Evolutionary conservation across 2,329 filamentous ascomycete genomes (phyloP).

Genomic region (Penicillium nordicum): DNA sequence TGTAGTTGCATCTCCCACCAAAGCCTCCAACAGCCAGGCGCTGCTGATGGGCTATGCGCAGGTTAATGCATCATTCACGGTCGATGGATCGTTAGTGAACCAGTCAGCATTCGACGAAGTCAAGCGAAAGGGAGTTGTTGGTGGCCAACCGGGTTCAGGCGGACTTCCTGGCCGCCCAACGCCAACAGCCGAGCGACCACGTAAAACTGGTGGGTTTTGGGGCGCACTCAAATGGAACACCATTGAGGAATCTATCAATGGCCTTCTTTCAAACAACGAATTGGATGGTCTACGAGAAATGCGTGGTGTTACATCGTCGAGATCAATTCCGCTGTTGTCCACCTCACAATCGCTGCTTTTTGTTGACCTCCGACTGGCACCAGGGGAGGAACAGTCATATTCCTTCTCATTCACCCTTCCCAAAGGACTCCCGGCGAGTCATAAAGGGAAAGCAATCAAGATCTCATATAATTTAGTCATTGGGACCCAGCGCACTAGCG

Average conservation of each 20-base stretch:
- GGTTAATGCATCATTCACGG: slow-evolving; percentile 82
- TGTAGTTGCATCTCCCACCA: slow-evolving; percentile 27
- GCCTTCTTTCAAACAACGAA: slow-evolving; percentile 79
- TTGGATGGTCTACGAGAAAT: slow-evolving; percentile 94
- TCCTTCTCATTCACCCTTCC: slow-evolving; percentile 85
- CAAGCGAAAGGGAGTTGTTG: slow-evolving; percentile 87
- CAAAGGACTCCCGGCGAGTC: slow-evolving; percentile 81
- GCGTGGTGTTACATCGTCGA: slow-evolving; percentile 80
- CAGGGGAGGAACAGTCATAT: slow-evolving; percentile 83
- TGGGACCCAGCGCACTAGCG: slow-evolving; percentile 81
- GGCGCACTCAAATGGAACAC: slow-evolving; percentile 83
- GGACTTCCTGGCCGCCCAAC: slow-evolving; percentile 62
- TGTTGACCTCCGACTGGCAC: slow-evolving; percentile 81
- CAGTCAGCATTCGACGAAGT: slow-evolving; percentile 90
- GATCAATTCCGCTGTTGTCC: slow-evolving; percentile 84
- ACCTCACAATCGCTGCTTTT: slow-evolving; percentile 95
- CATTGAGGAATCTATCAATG: slow-evolving; percentile 81
- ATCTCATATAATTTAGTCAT: slow-evolving; percentile 88
- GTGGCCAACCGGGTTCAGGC: slow-evolving; percentile 75
- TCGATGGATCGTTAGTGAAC: slow-evolving; percentile 89
- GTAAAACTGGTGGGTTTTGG: slow-evolving; percentile 74
- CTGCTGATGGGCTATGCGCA: slow-evolving; percentile 99
- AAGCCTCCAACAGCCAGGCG: slow-evolving; percentile 53
- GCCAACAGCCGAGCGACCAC: slow-evolving; percentile 32
- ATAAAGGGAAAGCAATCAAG: slow-evolving; percentile 90